These are phyloP conservation scores for Elongisporangium undulatum DNA, from an alignment of 352 stramenopile genomes.

Conservation along the genomic window DNA sequence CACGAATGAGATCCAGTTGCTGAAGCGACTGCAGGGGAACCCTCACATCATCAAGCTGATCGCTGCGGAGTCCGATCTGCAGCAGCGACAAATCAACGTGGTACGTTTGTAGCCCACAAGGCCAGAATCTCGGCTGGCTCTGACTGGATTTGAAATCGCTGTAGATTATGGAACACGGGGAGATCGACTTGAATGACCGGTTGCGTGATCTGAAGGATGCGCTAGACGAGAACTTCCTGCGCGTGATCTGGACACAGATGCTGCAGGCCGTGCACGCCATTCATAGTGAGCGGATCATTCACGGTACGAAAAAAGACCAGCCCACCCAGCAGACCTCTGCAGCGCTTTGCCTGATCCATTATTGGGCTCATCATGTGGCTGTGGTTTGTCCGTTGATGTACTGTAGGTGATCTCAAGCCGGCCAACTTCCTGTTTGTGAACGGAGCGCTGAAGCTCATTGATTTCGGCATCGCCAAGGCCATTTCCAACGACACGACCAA, in stretches of 20 bases:
- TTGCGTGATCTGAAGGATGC: constrained; percentile 74
- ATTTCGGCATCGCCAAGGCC: constrained; percentile 98
- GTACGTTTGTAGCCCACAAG: constrained; percentile 16
- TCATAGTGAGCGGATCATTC: constrained; percentile 95
- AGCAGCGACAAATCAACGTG: constrained; percentile 70
- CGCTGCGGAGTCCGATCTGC: constrained; percentile 91
- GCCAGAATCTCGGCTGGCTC: not conserved
- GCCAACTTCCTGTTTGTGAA: constrained; percentile 98
- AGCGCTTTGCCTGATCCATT: not conserved
- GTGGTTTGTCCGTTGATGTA: constrained; percentile 1
- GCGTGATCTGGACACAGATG: constrained; percentile 99
- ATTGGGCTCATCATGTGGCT: constrained; percentile 12
- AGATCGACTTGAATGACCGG: constrained; percentile 96
- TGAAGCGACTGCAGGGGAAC: constrained; percentile 92
- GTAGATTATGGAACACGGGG: constrained; percentile 96
- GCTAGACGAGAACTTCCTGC: constrained; percentile 97
- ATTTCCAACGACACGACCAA: constrained; percentile 97
- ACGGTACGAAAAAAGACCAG: constrained; percentile 25
- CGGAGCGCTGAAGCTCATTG: constrained; percentile 95
- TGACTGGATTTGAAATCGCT: not conserved
- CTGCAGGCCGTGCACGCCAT: constrained; percentile 96
- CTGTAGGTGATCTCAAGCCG: constrained; percentile 93
- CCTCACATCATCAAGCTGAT: constrained; percentile 96
- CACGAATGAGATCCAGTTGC: constrained; percentile 96
- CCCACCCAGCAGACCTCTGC: not conserved